Base-by-base conservation (phyloP, 352 stramenopile genomes). In the Phytopythium sindhum region DNA sequence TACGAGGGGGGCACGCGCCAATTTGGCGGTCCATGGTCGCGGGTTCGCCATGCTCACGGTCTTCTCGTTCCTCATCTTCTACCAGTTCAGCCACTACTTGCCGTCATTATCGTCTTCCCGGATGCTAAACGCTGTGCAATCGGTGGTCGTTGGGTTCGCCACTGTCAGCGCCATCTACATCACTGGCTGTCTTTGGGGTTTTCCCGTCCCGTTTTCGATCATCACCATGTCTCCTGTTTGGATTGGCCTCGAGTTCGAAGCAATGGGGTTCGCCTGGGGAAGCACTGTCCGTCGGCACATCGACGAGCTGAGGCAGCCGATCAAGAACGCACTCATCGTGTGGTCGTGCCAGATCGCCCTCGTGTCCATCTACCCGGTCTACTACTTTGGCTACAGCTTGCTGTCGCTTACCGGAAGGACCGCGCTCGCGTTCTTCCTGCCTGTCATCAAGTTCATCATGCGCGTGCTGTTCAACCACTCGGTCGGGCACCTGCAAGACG, bases 391-490 rank as follows among this genome's bases (percentile, higher is more conserved):
- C 14, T 75, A 70, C 31, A 65, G 47, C 11, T 60, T 53, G 9
- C 24, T 72, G 1, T 57, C 62, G 1, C 6, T 17, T 1, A 47
- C 23, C 6, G 66, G 33, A 19, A 47, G 59, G 44, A 66, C 63
- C 21, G 26, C 64, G 33, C 37, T 75, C 4, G 58, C 61, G 24
- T n/a, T 72, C n/a, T n/a, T 77, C 7, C n/a, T 76, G 15, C 69
- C 69, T 2, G 41, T 68, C 8, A 68, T 82, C 35, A 82, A 82
- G 45, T 42, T 82, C 0, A 10, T 66, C 23, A 61, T 73, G 57
- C 74, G 74, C 51, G 73, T 74, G 28, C 47, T 64, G 24, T 63
- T 80, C 47, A 66, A 64, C 9, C 63, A 57, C 17, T 39, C 48
- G 2, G 61, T 61, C 8, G 52, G 19, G 4, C 56, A 74, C 28